Evolutionary conservation across 2,329 filamentous ascomycete genomes (phyloP).

Genomic region (Pseudogymnoascus sp.): DNA sequence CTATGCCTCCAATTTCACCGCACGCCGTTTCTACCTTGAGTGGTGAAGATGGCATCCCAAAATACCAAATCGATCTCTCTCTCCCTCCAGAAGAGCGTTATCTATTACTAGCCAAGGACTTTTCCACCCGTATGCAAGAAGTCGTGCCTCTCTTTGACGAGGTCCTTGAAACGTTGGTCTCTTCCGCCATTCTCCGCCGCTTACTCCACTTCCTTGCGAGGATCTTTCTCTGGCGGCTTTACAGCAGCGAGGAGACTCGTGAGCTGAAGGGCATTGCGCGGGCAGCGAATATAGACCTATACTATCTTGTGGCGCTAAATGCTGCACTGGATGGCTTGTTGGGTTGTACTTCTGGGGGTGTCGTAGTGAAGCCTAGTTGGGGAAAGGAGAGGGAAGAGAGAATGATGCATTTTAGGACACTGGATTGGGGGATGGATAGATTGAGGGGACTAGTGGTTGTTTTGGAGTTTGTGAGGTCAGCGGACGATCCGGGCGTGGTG

Average conservation of each 20-base stretch:
- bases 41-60: slow-evolving; percentile 23
- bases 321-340: slow-evolving; percentile 56
- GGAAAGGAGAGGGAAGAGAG: slow-evolving; percentile 17
- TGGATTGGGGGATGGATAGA: slow-evolving; percentile 40
- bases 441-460: slow-evolving; percentile 33
- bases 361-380: slow-evolving; percentile 23
- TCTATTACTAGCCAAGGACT: slow-evolving; percentile 38
- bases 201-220: slow-evolving; percentile 34
- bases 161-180: slow-evolving; percentile 32
- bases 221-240: slow-evolving; percentile 42
- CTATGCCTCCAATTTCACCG: too few species aligned
- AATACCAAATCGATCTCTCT: slow-evolving; percentile 47
- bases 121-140: slow-evolving; percentile 36
- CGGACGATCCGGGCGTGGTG: slow-evolving; percentile 28
- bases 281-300: slow-evolving; percentile 45
- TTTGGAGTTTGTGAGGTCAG: slow-evolving; percentile 34
- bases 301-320: slow-evolving; percentile 56
- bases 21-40: neutral
- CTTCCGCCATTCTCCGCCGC: slow-evolving; percentile 19
- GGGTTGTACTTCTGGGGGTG: slow-evolving; percentile 56
- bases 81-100: slow-evolving; percentile 47
- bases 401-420: slow-evolving; percentile 49
- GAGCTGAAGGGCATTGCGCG: slow-evolving; percentile 53
- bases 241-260: slow-evolving; percentile 49
- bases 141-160: slow-evolving; percentile 46